Evolutionary conservation across 352 stramenopile species (phyloP), one percentile per base, ranked within the genome.

Genomic region (Globisporangium solare): DNA sequence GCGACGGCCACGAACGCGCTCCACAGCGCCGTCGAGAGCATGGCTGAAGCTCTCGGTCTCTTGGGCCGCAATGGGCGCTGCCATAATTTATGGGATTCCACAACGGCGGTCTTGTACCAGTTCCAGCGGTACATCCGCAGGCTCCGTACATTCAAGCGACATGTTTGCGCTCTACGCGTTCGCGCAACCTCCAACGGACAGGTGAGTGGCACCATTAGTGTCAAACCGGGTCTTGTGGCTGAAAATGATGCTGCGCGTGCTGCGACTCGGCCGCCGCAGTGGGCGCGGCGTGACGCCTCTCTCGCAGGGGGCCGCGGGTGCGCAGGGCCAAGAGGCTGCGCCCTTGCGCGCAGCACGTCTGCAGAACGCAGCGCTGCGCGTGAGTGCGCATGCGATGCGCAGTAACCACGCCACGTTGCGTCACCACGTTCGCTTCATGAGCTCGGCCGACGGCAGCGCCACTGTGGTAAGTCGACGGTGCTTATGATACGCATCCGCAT

Each of bases 231-330:
- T 55, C 51, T 42, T 58, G 21, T 54, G 46, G 37, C 47, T 51
- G 52, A 32, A 47, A 48, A 64, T 67, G 60, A 61, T 67, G 47
- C 55, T 41, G 20, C 54, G 60, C 20, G 60, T 67, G 31, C 22
- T 67, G 43, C 60, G 60, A 22, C 53, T 63, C 20, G 48, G 57
- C 40, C 55, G 31, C 22, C 42, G 42, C 49, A 13, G 37, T 41
- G 21, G 39, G 31, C 18, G 54, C 54, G 32, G 48, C 35, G 7
- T 13, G 6, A 14, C 31, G 47, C 39, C 46, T 24, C 22, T 13
- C 39, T 43, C 35, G 47, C 39, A 32, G 18, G 37, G 56, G 47
- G 3, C 18, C 10, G 18, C 41, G 6, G 39, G 48, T 10, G 39
- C 49, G 52, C 24, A 22, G n/a, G 18, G 50, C 41, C 41, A 46